A percentile compares a stretch with the other conserved stretches of the same genome.
Evolutionary conservation across 768 basidiomycete species (phyloP).

Genomic region (Tricholomella constricta): DNA sequence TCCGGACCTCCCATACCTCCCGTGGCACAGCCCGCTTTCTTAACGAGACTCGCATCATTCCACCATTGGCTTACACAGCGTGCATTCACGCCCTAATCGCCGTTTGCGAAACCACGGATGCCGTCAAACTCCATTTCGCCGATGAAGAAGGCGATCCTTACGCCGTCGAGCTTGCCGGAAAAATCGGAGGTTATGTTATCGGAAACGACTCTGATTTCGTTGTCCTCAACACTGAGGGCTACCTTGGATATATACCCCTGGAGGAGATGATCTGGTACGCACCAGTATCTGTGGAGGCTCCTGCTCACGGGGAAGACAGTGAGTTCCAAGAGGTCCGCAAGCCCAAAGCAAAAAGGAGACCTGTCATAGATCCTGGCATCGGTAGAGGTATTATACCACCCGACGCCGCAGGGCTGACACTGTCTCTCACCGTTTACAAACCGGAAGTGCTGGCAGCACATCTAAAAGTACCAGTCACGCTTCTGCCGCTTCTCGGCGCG

Average conservation of each 20-base stretch:
- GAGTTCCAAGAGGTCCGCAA: constrained; percentile 64
- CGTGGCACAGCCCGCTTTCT: constrained; percentile 68
- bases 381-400: constrained; percentile 59
- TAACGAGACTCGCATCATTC: constrained; percentile 72
- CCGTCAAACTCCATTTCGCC: constrained; percentile 65
- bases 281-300: constrained; percentile 26
- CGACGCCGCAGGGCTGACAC: constrained; percentile 40
- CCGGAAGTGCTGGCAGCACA: constrained; percentile 64
- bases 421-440: constrained; percentile 61
- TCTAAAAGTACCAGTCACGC: constrained; percentile 64
- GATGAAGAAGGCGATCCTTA: constrained; percentile 85
- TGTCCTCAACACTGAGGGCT: constrained; percentile 73
- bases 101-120: constrained; percentile 34
- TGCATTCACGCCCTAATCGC: constrained; percentile 57
- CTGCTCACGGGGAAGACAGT: constrained; percentile 42
- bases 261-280: constrained; percentile 73
- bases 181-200: constrained; percentile 70
- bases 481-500: constrained; percentile 78
- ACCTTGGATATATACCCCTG: constrained; percentile 76
- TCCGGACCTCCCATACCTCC: constrained; percentile 71
- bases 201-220: constrained; percentile 86
- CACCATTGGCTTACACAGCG: constrained; percentile 61
- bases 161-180: constrained; percentile 81
- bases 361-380: constrained; percentile 22
- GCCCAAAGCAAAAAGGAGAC: constrained; percentile 51